Evolutionary conservation across 176 grass and related monocot genomes (phyloP).

Genomic region (Chloris gayana): DNA sequence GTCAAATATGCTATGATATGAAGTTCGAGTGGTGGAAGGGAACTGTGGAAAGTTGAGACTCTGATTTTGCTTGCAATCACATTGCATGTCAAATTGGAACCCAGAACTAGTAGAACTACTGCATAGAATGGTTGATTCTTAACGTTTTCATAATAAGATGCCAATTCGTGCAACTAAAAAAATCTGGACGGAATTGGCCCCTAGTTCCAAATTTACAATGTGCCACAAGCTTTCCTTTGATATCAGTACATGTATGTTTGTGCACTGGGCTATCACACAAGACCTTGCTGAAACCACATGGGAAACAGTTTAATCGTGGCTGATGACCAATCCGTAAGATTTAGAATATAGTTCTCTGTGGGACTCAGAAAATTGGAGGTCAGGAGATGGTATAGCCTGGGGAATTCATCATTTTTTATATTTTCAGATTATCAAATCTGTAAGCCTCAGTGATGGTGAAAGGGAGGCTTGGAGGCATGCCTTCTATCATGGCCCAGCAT

Average conservation of each 20-base stretch:
- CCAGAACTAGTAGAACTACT: background rate
- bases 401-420: constrained; percentile 27
- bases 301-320: constrained; percentile 13
- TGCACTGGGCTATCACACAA: background rate
- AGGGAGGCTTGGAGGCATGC: constrained; percentile 54
- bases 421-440: constrained; percentile 59
- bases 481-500: constrained; percentile 81
- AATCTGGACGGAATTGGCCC: background rate
- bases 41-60: background rate
- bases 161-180: background rate
- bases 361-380: constrained; percentile 25
- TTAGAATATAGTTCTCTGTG: background rate
- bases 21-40: background rate
- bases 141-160: background rate
- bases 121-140: background rate
- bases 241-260: constrained; percentile 21
- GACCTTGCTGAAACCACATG: background rate
- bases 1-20: background rate
- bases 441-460: constrained; percentile 51
- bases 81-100: background rate
- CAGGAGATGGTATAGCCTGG: constrained; percentile 1
- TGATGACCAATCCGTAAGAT: constrained; percentile 17
- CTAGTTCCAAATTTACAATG: constrained; percentile 7
- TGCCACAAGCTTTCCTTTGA: background rate
- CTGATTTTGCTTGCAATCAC: background rate